Conservation (phyloP, 495 filamentous ascomycete genomes). For the Beverwykella pulmonaria region DNA sequence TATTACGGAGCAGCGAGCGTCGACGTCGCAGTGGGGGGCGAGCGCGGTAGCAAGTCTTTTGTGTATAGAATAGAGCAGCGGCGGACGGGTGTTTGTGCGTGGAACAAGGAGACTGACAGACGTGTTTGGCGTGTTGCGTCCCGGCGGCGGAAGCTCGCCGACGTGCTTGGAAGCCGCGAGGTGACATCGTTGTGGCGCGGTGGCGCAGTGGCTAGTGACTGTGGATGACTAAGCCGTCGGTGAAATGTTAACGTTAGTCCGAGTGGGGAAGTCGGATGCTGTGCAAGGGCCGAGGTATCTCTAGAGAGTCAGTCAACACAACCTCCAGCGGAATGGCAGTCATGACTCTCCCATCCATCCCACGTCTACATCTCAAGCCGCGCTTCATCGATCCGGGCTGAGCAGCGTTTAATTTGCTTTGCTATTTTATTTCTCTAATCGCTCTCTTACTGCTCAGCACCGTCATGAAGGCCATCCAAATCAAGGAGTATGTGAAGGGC, state of each 20-base stretch:
- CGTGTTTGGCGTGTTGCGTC: neutral
- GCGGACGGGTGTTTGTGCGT: neutral
- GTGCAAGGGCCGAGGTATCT: conserved; percentile 25
- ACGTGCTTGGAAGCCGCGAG: neutral
- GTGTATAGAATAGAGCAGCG: neutral
- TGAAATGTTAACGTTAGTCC: neutral
- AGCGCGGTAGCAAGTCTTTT: neutral
- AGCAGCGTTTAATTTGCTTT: neutral
- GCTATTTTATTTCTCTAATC: neutral
- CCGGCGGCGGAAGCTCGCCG: neutral
- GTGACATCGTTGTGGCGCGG: neutral
- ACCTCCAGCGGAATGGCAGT: neutral
- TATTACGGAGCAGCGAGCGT: neutral
- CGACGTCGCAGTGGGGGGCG: neutral
- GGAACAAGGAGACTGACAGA: neutral
- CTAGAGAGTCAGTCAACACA: neutral
- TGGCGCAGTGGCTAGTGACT: neutral
- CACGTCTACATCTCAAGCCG: neutral
- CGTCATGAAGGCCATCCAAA: conserved; percentile 79
- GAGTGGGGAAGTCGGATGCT: conserved; percentile 14
- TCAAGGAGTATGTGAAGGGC: conserved; percentile 83
- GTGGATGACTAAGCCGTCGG: neutral
- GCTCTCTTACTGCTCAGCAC: neutral
- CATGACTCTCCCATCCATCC: neutral
- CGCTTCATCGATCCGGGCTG: neutral